Evolutionary conservation across 2,329 filamentous ascomycete genomes (phyloP).

Genomic region (Herpotrichia juniperi): DNA sequence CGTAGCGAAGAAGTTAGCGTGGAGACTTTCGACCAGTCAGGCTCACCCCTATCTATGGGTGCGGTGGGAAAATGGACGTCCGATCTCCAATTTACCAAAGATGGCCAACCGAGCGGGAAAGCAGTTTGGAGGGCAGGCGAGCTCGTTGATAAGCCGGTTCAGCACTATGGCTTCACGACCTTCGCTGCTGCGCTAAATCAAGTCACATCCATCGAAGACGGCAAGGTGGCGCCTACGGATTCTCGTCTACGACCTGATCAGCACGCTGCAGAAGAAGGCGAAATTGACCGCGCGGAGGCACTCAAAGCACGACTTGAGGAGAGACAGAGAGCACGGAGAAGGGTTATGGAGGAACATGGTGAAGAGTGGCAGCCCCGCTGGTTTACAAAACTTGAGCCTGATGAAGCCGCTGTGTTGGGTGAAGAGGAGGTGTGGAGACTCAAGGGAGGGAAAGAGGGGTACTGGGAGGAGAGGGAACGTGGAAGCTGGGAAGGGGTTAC

Average conservation of each 20-base stretch:
- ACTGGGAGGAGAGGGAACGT: slow-evolving; percentile 84
- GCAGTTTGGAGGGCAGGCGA: slow-evolving; percentile 80
- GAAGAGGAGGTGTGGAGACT: slow-evolving; percentile 63
- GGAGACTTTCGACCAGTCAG: slow-evolving; percentile 72
- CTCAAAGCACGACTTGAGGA: slow-evolving; percentile 87
- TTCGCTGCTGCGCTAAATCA: slow-evolving; percentile 91
- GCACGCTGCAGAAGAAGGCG: slow-evolving; percentile 79
- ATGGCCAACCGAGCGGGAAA: slow-evolving; percentile 64
- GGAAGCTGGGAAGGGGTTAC: slow-evolving; percentile 69
- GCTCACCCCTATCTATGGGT: slow-evolving; percentile 68
- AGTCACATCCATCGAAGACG: slow-evolving; percentile 78
- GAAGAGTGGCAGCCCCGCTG: slow-evolving; percentile 78
- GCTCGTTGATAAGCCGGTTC: slow-evolving; percentile 78
- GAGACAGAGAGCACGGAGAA: slow-evolving; percentile 75
- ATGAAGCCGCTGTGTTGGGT: slow-evolving; percentile 37
- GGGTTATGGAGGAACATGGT: slow-evolving; percentile 75
- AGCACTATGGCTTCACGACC: slow-evolving; percentile 84
- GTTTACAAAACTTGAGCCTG: slow-evolving; percentile 71
- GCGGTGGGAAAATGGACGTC: slow-evolving; percentile 86
- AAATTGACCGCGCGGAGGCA: slow-evolving; percentile 81
- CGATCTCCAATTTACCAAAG: slow-evolving; percentile 69
- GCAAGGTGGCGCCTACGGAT: slow-evolving; percentile 79
- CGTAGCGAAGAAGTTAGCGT: slow-evolving; percentile 87
- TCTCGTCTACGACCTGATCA: slow-evolving; percentile 86
- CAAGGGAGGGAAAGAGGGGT: slow-evolving; percentile 81